A percentile compares a stretch with the other conserved stretches of the same genome.
phyloP scores from a whole-genome alignment of 1,139 yeast genomes.

The Taphrina pruni region DNA sequence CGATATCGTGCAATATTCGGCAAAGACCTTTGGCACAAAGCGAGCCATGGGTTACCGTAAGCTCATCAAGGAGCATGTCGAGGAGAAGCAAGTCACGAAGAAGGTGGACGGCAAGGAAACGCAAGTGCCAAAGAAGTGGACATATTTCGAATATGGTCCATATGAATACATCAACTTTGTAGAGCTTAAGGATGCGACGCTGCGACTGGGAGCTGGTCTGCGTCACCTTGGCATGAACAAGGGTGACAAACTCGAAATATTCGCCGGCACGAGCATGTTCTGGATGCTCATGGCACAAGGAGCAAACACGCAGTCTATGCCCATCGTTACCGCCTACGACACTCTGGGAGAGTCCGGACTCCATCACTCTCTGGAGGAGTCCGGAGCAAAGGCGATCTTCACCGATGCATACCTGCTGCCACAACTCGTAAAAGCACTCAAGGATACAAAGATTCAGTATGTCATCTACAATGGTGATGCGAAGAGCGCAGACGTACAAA shows the following conservation, averaged over 20 bases:
- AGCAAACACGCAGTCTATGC: constrained; percentile 62
- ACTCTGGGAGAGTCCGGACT: constrained; percentile 92
- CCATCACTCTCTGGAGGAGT: constrained; percentile 81
- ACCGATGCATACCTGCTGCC: constrained; percentile 77
- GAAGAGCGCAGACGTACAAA: constrained; percentile 59
- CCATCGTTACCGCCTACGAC: constrained; percentile 95
- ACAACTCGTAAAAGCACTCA: constrained; percentile 73
- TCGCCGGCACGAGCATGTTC: constrained; percentile 60
- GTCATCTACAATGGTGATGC: constrained; percentile 83
- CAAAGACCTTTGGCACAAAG: constrained; percentile 61
- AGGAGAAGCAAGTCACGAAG: constrained; percentile 75
- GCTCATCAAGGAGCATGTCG: constrained; percentile 72
- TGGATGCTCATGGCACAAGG: constrained; percentile 44
- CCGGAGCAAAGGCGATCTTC: constrained; percentile 77
- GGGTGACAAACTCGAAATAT: constrained; percentile 72
- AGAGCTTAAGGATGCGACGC: constrained; percentile 61
- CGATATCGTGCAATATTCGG: constrained; percentile 71
- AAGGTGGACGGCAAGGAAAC: constrained; percentile 74
- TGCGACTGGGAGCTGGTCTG: constrained; percentile 75
- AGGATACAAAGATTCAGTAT: constrained; percentile 66
- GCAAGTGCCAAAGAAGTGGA: constrained; percentile 84
- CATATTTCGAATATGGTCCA: constrained; percentile 75
- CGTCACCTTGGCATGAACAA: constrained; percentile 75
- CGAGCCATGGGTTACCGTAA: constrained; percentile 83
- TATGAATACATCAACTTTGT: constrained; percentile 71